Conservation (phyloP, 768 basidiomycete species). For the Hydnomerulius pinastri region DNA sequence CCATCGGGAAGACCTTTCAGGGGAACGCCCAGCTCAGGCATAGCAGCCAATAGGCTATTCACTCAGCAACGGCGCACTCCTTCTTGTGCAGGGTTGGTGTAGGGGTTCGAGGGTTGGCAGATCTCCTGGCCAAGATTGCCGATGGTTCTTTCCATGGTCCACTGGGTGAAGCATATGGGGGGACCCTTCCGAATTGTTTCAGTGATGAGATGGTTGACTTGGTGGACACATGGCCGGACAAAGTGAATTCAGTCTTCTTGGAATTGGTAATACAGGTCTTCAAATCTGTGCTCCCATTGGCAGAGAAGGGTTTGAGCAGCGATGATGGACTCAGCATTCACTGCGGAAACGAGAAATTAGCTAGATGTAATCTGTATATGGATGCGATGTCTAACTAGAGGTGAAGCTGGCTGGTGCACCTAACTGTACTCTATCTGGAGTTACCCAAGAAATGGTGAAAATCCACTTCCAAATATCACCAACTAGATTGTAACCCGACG, state of each 20-base stretch:
- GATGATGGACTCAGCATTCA: constrained; percentile 9
- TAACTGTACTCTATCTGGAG: too few relatives aligned
- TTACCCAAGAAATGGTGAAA: too few relatives aligned
- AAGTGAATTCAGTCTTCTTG: constrained; percentile 27
- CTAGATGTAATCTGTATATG: too few relatives aligned
- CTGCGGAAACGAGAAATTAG: too few relatives aligned
- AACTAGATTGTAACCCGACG: too few relatives aligned
- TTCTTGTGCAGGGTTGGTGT: constrained; percentile 25
- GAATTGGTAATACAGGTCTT: constrained; percentile 28
- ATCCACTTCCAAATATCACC: too few relatives aligned
- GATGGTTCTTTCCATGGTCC: constrained; percentile 30
- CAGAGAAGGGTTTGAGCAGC: constrained; percentile 10
- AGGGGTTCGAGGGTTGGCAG: constrained; percentile 25
- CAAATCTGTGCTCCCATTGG: constrained; percentile 28
- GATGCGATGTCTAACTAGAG: too few relatives aligned
- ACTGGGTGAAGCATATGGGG: constrained; percentile 24
- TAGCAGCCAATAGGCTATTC: constrained; percentile 13
- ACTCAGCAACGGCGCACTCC: constrained; percentile 22
- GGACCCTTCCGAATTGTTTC: constrained; percentile 27
- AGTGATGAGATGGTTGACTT: constrained; percentile 19
- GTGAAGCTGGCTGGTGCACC: too few relatives aligned
- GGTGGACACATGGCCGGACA: constrained; percentile 27
- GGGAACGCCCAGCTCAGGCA: constrained; percentile 15
- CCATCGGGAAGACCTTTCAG: background rate
- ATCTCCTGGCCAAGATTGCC: constrained; percentile 30